Conservation (phyloP, 805 yeast genomes). For the Ogataea polymorpha region DNA sequence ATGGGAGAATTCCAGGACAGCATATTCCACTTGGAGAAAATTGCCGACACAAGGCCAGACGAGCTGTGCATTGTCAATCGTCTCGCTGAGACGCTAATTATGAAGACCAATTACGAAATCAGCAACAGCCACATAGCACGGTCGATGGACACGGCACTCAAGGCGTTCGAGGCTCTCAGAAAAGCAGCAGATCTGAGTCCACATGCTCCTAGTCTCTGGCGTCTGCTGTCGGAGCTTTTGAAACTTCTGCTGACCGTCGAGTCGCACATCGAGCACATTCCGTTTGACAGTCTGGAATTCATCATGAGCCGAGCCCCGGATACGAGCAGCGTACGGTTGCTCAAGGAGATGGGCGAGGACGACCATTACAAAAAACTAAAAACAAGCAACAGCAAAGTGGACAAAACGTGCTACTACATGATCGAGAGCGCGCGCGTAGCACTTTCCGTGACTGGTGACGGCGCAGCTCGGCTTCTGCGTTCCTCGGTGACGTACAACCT, state of each 20-base stretch:
- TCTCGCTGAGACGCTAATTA: slow-evolving; percentile 54
- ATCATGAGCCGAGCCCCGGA: slow-evolving; percentile 28
- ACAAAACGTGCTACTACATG: slow-evolving; percentile 29
- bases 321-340: background rate
- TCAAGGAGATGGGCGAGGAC: slow-evolving; percentile 6
- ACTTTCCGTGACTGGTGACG: slow-evolving; percentile 34
- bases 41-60: slow-evolving; percentile 40
- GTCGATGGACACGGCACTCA: slow-evolving; percentile 46
- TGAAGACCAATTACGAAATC: slow-evolving; percentile 50
- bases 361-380: slow-evolving; percentile 14
- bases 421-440: slow-evolving; percentile 49
- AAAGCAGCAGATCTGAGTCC: slow-evolving; percentile 20
- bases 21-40: slow-evolving; percentile 40
- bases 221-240: slow-evolving; percentile 55
- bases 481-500: slow-evolving; percentile 63
- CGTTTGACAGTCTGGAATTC: slow-evolving; percentile 35
- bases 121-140: slow-evolving; percentile 64
- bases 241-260: slow-evolving; percentile 53
- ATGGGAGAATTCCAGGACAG: slow-evolving; percentile 68
- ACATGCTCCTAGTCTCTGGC: slow-evolving; percentile 61
- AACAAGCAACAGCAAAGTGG: slow-evolving; percentile 28
- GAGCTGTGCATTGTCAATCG: slow-evolving; percentile 52
- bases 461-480: slow-evolving; percentile 44
- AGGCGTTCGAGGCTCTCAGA: slow-evolving; percentile 35
- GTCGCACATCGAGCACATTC: slow-evolving; percentile 48